Percentiles rank a stretch among this genome's conserved stretches.
These are phyloP conservation scores for Echium plantagineum DNA, from an alignment of 257 asterid genomes.

Conservation along the genomic window DNA sequence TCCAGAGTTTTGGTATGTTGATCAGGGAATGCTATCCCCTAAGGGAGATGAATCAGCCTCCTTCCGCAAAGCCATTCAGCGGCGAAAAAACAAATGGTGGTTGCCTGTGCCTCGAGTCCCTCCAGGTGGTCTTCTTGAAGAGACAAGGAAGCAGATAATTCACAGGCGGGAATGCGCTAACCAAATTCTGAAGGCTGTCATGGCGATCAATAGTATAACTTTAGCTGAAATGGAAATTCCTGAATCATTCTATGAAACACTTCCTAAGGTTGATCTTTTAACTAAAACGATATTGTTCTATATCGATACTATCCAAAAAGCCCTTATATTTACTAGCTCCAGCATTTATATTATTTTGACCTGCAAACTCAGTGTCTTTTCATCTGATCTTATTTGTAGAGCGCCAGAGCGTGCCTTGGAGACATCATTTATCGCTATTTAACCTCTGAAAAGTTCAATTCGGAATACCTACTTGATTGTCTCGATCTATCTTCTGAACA, in stretches of 20 bases:
- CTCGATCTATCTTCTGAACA: constrained; percentile 69
- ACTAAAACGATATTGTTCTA: neutral
- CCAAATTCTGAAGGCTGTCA: constrained; percentile 90
- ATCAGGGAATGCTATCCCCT: constrained; percentile 58
- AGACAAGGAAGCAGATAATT: constrained; percentile 38
- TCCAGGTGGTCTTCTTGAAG: constrained; percentile 63
- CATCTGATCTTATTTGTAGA: constrained; percentile 23
- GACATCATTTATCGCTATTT: constrained; percentile 72
- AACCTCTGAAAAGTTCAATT: constrained; percentile 67
- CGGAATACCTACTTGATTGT: constrained; percentile 77
- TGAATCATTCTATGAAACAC: constrained; percentile 62
- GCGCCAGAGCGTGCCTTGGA: constrained; percentile 67
- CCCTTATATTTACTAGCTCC: neutral
- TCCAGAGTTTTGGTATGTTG: constrained; percentile 81
- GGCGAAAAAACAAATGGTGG: constrained; percentile 97
- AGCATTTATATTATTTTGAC: neutral
- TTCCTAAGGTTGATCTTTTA: constrained; percentile 73
- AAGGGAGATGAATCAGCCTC: constrained; percentile 67
- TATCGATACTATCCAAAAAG: neutral
- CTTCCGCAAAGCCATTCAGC: constrained; percentile 40
- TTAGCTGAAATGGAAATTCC: constrained; percentile 97
- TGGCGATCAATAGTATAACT: constrained; percentile 56
- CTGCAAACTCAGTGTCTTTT: neutral
- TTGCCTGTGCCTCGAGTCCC: constrained; percentile 94
- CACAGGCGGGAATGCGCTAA: constrained; percentile 76